A percentile compares a stretch with the other conserved stretches of the same genome.
Evolutionary conservation across 208 protist species (phyloP).

Genomic region (Phytomonas sp.): DNA sequence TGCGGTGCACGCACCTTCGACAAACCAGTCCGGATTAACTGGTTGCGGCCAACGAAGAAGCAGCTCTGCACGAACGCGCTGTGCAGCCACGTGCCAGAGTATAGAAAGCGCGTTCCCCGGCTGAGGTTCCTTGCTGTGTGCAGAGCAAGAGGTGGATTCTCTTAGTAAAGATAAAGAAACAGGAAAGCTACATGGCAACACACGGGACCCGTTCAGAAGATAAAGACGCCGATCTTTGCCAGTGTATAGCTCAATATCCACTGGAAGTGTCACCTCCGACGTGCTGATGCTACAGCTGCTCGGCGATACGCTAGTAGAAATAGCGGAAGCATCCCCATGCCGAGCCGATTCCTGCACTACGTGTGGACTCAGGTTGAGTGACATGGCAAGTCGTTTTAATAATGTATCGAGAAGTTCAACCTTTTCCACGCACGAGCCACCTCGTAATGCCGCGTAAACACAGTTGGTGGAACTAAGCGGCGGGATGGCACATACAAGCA

Average conservation of each 20-base stretch:
- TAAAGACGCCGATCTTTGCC: slow-evolving; percentile 68
- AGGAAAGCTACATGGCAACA: slow-evolving; percentile 25
- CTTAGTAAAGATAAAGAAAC: too few species aligned
- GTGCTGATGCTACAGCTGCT: slow-evolving; percentile 12
- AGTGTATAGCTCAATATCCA: slow-evolving; percentile 23
- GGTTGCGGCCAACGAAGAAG: slow-evolving; percentile 20
- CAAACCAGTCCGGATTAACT: slow-evolving; percentile 34
- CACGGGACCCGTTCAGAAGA: slow-evolving; percentile 27
- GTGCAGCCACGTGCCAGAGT: background rate
- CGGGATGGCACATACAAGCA: slow-evolving; percentile 52
- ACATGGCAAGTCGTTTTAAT: slow-evolving; percentile 12
- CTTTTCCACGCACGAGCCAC: slow-evolving; percentile 4
- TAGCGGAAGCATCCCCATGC: background rate
- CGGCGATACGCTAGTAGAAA: background rate
- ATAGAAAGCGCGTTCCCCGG: background rate
- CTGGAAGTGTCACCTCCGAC: slow-evolving; percentile 10
- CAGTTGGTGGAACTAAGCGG: slow-evolving; percentile 18
- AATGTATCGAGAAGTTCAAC: slow-evolving; percentile 11
- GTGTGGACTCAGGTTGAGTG: slow-evolving; percentile 29
- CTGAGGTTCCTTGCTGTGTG: background rate
- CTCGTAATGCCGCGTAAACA: slow-evolving; percentile 14
- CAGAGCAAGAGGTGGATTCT: background rate
- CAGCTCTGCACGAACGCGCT: slow-evolving; percentile 36
- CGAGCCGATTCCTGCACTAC: slow-evolving; percentile 9
- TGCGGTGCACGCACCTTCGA: slow-evolving; percentile 14